Base-by-base conservation (phyloP, 169 alveolate species). In the Miamiensis avidus region DNA sequence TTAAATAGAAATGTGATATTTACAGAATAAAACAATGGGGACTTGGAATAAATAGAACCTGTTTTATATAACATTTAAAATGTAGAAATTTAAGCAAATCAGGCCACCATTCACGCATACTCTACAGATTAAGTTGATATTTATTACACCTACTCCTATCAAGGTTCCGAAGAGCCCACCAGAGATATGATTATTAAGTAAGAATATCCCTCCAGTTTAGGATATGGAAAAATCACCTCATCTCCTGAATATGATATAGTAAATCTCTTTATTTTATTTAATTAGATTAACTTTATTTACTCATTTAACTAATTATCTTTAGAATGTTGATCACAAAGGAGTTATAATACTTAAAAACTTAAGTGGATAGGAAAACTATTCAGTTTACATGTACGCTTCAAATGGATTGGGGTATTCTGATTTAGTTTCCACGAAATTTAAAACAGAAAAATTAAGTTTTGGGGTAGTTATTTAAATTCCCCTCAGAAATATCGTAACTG, bases 351-450 rank as follows among this genome's bases (percentile, higher is more conserved):
- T 79, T 27, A 11, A 28, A 16, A 79, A 65, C 29, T 79, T 79
- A 65, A n/a, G n/a, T 20, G 84, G 75, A 0, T 64, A 79, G 64
- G 29, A 31, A 0, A 79, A 79, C n/a, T 79, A 79, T 79, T 33
- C 27, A 0, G 20, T 79, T 20, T 49, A 65, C 29, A 29, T 79
- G 77, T 31, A 49, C 65, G 31, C 65, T 31, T 31, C n/a, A 26
- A 79, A 49, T 64, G 28, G 75, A 15, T 29, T 64, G 65, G 84
- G 84, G 0, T 79, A 28, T 64, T 79, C 84, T 15, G n/a, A 64
- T 1, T 34, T 79, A 28, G 34, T 0, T 27, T 49, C 84, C 15
- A n/a, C 28, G 25, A n/a, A n/a, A 49, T 79, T 79, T 72, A 79
- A 79, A 29, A 79, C 84, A 64, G 29, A 29, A 1, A 79, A 49